Conservation (phyloP, 176 grass and related monocot species). For the Chrysopogon serrulatus region DNA sequence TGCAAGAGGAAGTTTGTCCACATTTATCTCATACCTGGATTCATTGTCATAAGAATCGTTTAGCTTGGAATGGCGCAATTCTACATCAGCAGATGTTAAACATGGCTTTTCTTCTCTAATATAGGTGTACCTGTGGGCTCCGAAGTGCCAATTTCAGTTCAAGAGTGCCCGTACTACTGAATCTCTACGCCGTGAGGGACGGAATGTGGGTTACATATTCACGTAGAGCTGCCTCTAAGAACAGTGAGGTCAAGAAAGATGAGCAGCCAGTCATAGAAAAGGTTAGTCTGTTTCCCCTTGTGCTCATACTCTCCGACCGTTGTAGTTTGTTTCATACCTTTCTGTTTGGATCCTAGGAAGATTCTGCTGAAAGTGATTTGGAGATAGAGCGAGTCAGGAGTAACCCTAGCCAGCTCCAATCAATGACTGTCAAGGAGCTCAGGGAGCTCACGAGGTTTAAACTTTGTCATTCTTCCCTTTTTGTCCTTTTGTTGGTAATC, state of each 20-base stretch:
- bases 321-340: neutral
- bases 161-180: neutral
- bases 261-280: conserved; percentile 21
- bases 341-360: conserved; percentile 35
- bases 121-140: neutral
- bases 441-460: conserved; percentile 62
- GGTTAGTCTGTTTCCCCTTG: conserved; percentile 24
- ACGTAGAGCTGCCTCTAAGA: conserved; percentile 37
- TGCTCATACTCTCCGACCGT: neutral
- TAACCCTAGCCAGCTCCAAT: conserved; percentile 57
- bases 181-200: conserved; percentile 14
- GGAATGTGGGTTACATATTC: conserved; percentile 34
- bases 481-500: neutral
- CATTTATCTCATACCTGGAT: neutral
- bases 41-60: neutral
- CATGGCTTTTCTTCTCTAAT: neutral
- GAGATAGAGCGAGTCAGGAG: conserved; percentile 51
- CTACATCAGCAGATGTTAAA: neutral
- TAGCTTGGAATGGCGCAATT: neutral
- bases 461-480: neutral
- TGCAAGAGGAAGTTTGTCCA: neutral
- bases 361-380: conserved; percentile 34
- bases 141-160: neutral
- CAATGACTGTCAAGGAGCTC: conserved; percentile 81
- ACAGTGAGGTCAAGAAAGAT: conserved; percentile 29